Conservation (phyloP, 345 rosid genomes). For the Trapa bicornis region DNA sequence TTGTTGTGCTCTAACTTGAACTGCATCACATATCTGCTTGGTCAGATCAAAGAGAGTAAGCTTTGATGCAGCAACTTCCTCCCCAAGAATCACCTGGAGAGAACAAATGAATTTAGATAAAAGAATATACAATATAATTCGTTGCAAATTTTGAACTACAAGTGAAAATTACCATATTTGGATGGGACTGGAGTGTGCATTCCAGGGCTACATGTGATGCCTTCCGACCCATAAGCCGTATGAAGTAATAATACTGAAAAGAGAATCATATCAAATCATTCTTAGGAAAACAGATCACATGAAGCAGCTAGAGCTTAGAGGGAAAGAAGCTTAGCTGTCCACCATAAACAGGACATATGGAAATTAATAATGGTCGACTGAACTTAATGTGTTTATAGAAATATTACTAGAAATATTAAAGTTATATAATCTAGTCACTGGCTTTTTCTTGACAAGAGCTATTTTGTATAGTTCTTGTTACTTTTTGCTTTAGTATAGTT, state of each 20-base stretch:
- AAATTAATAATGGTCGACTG: background rate
- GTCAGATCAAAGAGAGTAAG: conserved; percentile 90
- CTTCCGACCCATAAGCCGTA: conserved; percentile 95
- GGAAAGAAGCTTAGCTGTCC: too few relatives aligned
- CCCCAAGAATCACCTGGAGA: conserved; percentile 78
- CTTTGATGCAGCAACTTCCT: conserved; percentile 98
- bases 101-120: background rate
- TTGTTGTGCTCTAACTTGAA: conserved; percentile 81
- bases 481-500: background rate
- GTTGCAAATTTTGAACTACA: too few relatives aligned
- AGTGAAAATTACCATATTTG: conserved; percentile 53
- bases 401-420: too few relatives aligned
- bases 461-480: background rate
- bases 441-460: background rate
- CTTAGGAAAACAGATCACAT: conserved; percentile 1
- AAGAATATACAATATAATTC: background rate
- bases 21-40: conserved; percentile 86
- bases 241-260: conserved; percentile 87
- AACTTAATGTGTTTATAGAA: too few relatives aligned
- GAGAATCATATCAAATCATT: background rate
- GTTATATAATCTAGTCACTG: background rate
- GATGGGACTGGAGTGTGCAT: conserved; percentile 97
- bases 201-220: conserved; percentile 96
- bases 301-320: background rate
- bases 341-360: too few relatives aligned